Evolutionary conservation across 148 eudicot genomes (phyloP).

Genomic region (Camellia granthamiana): DNA sequence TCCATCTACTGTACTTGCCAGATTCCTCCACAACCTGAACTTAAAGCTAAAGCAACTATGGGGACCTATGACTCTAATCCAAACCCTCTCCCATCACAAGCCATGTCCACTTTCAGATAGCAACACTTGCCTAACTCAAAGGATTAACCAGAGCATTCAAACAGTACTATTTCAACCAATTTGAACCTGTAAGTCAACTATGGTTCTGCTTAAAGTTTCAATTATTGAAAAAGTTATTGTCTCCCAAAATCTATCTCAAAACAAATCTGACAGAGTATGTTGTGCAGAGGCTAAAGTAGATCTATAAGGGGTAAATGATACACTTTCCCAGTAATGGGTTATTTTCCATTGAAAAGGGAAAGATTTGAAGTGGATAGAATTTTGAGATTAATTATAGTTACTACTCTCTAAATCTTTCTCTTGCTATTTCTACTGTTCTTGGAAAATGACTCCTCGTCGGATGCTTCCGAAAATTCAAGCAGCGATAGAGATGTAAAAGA

Average conservation of each 20-base stretch:
- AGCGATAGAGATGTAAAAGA: constrained; percentile 35
- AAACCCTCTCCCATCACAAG: background rate
- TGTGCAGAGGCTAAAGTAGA: background rate
- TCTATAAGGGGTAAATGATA: background rate
- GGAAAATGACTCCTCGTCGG: constrained; percentile 31
- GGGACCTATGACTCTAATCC: constrained; percentile 14
- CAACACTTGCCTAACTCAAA: background rate
- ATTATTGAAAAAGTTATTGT: no score
- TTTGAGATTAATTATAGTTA: background rate
- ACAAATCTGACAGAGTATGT: no score
- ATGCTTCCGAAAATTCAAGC: constrained; percentile 32
- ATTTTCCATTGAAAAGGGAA: no score
- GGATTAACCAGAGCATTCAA: background rate
- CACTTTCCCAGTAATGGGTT: no score
- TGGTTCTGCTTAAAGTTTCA: background rate
- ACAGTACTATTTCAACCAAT: background rate
- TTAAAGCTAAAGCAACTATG: background rate
- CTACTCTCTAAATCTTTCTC: background rate
- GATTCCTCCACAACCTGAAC: constrained; percentile 20
- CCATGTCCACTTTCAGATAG: background rate
- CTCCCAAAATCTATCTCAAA: no score
- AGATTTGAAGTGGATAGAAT: background rate
- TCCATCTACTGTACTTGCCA: background rate
- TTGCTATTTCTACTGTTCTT: constrained; percentile 15
- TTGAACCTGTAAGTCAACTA: background rate